These are phyloP conservation scores for Gossypium sturtianum DNA, from an alignment of 345 rosid genomes.

Conservation along the genomic window DNA sequence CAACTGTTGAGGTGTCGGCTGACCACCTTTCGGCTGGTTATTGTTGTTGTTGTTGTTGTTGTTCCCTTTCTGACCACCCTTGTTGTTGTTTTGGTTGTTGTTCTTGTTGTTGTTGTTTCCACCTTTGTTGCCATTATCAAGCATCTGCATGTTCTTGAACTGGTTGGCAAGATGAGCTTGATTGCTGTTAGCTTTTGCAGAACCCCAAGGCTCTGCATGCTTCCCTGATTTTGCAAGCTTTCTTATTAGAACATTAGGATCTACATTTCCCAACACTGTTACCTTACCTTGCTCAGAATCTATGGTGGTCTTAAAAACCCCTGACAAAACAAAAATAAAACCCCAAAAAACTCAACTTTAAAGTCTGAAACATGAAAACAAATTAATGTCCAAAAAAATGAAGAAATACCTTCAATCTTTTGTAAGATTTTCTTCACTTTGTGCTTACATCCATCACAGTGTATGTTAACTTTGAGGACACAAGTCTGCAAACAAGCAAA, in stretches of 20 bases:
- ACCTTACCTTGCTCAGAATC: constrained; percentile 87
- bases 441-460: constrained; percentile 90
- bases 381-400: not conserved
- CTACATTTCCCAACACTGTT: constrained; percentile 69
- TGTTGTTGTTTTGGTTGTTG: constrained; percentile 23
- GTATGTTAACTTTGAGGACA: constrained; percentile 90
- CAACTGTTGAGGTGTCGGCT: constrained; percentile 43
- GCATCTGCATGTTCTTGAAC: constrained; percentile 61
- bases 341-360: constrained; percentile 4
- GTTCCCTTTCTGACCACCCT: constrained; percentile 29
- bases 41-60: constrained; percentile 24
- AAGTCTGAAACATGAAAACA: not conserved
- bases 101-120: constrained; percentile 35
- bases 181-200: constrained; percentile 44
- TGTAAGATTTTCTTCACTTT: constrained; percentile 91
- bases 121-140: constrained; percentile 55
- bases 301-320: constrained; percentile 67
- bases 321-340: constrained; percentile 27
- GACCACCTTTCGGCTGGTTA: constrained; percentile 49
- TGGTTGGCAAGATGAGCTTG: constrained; percentile 55
- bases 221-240: constrained; percentile 88
- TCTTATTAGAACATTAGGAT: constrained; percentile 64
- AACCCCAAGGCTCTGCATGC: constrained; percentile 86
- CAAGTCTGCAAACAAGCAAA: constrained; percentile 64
- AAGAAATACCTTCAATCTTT: constrained; percentile 71